phyloP scores from a whole-genome alignment of 2,329 filamentous ascomycete genomes.

The Onygenales sp. region DNA sequence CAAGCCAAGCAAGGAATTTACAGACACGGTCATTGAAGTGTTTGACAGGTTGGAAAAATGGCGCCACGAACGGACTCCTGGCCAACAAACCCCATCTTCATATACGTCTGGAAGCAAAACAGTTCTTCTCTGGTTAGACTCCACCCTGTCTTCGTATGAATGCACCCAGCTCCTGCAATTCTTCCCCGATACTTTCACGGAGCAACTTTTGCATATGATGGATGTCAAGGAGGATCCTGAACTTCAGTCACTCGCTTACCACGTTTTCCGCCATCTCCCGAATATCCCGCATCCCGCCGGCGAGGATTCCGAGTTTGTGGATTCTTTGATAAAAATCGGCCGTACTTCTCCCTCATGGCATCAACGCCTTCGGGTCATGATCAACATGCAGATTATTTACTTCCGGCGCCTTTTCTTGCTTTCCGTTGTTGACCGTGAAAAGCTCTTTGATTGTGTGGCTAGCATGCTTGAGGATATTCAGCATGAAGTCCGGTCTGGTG shows the following conservation, averaged over 20 bases:
- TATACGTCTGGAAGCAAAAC: conserved; percentile 97
- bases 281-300: conserved; percentile 88
- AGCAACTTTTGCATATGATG: conserved; percentile 98
- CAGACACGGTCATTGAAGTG: conserved; percentile 59
- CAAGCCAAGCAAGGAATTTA: conserved; percentile 64
- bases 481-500: conserved; percentile 86
- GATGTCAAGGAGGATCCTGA: conserved; percentile 98
- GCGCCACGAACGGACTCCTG: conserved; percentile 73
- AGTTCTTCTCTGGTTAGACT: conserved; percentile 88
- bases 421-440: conserved; percentile 60
- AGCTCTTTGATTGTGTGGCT: conserved; percentile 84
- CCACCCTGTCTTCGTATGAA: conserved; percentile 80
- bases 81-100: conserved; percentile 83
- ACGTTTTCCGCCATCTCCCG: conserved; percentile 90
- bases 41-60: conserved; percentile 76
- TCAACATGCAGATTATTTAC: conserved; percentile 98
- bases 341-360: conserved; percentile 83
- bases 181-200: conserved; percentile 82
- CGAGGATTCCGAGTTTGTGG: conserved; percentile 76
- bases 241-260: conserved; percentile 85
- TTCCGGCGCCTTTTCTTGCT: conserved; percentile 93
- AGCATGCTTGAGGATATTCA: conserved; percentile 89
- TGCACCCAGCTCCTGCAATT: conserved; percentile 85
- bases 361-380: conserved; percentile 83
- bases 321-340: conserved; percentile 78